Evolutionary conservation across 2,329 filamentous ascomycete genomes (phyloP), one percentile per base, ranked within the genome.

Genomic region (Ampelomyces quisqualis): DNA sequence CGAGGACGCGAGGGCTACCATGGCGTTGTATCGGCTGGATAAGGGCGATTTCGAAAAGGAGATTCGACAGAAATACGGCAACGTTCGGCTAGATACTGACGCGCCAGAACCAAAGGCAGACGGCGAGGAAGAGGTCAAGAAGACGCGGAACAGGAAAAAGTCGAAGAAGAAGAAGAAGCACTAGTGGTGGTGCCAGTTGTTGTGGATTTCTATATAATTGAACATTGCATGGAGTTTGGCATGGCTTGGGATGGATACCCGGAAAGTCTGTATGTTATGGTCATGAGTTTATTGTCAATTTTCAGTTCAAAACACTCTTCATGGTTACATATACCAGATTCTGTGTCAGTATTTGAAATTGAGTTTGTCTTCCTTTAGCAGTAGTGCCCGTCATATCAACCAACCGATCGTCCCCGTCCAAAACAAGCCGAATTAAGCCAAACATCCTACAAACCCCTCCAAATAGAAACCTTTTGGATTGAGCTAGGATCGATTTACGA

Each of bases 41-140:
- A 97, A 96, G 71, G 76, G 83, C 13, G 86, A 78, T 0, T 96
- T 98, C 62, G 93, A 97, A 63, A 74, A 82, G 42, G 88, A 95
- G 64, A 82, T 89, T 65, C 73, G 83, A 40, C 84, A 81, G 66
- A 81, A 79, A 42, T 93, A 64, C 43, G 61, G 64, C 9, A 55
- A 60, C 22, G 51, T 57, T 10, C 58, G 53, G 23, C 34, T 55
- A 5, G 62, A 61, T 18, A 46, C 50, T 45, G 38, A 40, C 26
- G 47, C 51, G 34, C 43, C 44, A 5, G 57, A 59, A n/a, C 52
- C 41, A 2, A 50, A 60, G 4, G 55, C 33, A 5, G 53, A 42
- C 13, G 54, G 32, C 10, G 57, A 39, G 24, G 60, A 58, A 5
- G 47, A 45, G 21, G 53, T 42, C 29, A 61, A 61, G 50, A 58